These are phyloP conservation scores for Fusarium dlaminii DNA, from an alignment of 2,329 filamentous ascomycete genomes.

Conservation along the genomic window DNA sequence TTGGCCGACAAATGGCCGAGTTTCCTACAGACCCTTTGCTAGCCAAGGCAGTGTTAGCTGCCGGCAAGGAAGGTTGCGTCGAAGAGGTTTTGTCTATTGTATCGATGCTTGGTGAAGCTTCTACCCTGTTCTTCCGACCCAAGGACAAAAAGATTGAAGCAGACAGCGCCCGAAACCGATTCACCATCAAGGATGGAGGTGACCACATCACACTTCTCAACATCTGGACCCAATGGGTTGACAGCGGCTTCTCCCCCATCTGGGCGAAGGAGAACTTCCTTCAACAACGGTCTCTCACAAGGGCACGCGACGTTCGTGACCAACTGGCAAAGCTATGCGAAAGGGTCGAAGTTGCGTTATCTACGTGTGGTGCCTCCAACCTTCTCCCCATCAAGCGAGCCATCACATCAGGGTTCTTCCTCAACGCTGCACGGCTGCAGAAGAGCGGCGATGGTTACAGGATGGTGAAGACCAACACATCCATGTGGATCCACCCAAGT, in stretches of 20 bases:
- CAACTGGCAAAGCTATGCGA: constrained; percentile 94
- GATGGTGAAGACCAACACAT: constrained; percentile 89
- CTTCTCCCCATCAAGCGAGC: constrained; percentile 82
- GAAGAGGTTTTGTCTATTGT: constrained; percentile 93
- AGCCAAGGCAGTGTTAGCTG: constrained; percentile 86
- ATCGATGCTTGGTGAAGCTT: constrained; percentile 91
- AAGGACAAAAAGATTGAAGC: constrained; percentile 98
- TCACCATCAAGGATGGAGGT: constrained; percentile 89
- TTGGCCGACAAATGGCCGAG: constrained; percentile 94
- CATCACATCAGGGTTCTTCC: constrained; percentile 92
- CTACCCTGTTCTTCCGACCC: constrained; percentile 89
- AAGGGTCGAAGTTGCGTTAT: constrained; percentile 83
- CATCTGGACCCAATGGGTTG: constrained; percentile 95
- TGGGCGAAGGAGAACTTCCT: constrained; percentile 95
- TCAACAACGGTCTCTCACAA: constrained; percentile 87
- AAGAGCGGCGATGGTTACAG: constrained; percentile 87
- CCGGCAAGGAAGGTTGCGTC: constrained; percentile 90
- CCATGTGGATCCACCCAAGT: constrained; percentile 91
- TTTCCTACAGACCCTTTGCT: constrained; percentile 94
- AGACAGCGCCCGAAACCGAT: constrained; percentile 87
- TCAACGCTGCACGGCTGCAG: constrained; percentile 86
- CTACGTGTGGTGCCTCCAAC: constrained; percentile 75
- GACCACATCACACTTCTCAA: constrained; percentile 91
- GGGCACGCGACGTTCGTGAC: constrained; percentile 90
- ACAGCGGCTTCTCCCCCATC: constrained; percentile 85